These are phyloP conservation scores for Malassezia obtusa DNA, from an alignment of 1,284 basidiomycete species.

Conservation along the genomic window DNA sequence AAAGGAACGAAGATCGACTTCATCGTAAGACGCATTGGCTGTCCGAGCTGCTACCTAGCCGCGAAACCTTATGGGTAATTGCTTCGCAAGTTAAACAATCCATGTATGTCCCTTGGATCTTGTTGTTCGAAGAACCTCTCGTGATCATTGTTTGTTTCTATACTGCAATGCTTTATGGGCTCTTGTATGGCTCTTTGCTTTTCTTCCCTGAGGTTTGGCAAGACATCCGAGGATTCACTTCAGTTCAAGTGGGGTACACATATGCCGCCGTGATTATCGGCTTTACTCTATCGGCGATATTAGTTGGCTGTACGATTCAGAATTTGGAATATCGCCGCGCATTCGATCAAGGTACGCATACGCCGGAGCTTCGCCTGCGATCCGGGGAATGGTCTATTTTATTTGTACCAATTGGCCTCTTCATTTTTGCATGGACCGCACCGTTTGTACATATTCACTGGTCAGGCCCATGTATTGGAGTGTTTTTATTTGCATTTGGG, in stretches of 20 bases:
- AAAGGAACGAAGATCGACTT: neutral
- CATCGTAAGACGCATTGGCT: neutral
- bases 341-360: conserved; percentile 8
- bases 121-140: conserved; percentile 20
- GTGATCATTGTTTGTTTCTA: conserved; percentile 19
- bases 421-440: conserved; percentile 24
- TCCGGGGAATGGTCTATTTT: conserved; percentile 15
- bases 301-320: conserved; percentile 16
- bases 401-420: conserved; percentile 20
- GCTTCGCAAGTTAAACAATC: neutral
- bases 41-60: neutral
- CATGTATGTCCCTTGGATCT: conserved; percentile 10
- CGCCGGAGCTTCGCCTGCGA: conserved; percentile 18
- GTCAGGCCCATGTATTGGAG: conserved; percentile 16
- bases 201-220: conserved; percentile 21
- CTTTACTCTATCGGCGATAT: conserved; percentile 1
- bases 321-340: conserved; percentile 1
- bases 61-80: neutral
- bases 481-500: conserved; percentile 17
- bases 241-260: conserved; percentile 16
- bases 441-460: conserved; percentile 19
- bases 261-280: conserved; percentile 17
- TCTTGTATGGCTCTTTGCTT: conserved; percentile 20
- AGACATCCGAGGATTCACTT: conserved; percentile 9
- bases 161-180: conserved; percentile 19